Base-by-base conservation (phyloP, 1,284 basidiomycete species). In the Tausonia pullulans region DNA sequence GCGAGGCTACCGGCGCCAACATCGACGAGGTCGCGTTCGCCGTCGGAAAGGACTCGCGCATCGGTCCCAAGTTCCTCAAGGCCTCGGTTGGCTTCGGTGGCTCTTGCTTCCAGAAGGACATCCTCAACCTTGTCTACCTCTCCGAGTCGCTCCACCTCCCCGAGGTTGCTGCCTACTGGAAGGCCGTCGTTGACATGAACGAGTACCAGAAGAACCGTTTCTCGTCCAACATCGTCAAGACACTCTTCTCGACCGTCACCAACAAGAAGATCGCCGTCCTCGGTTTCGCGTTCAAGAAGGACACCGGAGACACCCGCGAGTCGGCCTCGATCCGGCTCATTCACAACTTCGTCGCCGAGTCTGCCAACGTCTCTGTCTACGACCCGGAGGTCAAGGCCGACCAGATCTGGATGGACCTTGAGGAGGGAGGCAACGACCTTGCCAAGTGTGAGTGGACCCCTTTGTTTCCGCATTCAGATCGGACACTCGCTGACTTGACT, bases 1-100 rank as follows among this genome's bases (percentile, higher is more conserved):
- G 96, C 77, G 96, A 98, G 78, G 93, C 92, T n/a, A 99, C 96
- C 5, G 96, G 95, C 60, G 96, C 96, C 65, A 95, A 95, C 81
- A 92, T 99, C 66, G 92, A 97, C 77, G 96, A 98, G 79, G 95
- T 98, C 69, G 87, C 96, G 2, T 83, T 90, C 74, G 94, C 96
- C 9, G 88, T 97, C 73, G 95, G 95, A 45, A 87, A 86, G 71
- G 96, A 99, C 78, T 82, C 85, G 40, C 90, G 96, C 69, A 84
- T 99, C 65, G 96, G 96, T 4, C 83, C 90, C 73, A 95, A 91
- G 77, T 99, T 98, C 84, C 81, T 98, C 73, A 92, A 90, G 76
- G 81, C 80, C 9, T 81, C 80, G 27, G 80, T 82, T 67, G 81
- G 78, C 0, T 79, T 79, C 64, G 66, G 66, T 45, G 66, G 63